Percentiles rank a stretch among this genome's conserved stretches.
Conservation (phyloP, 768 basidiomycete species). For the Chiua virens region DNA sequence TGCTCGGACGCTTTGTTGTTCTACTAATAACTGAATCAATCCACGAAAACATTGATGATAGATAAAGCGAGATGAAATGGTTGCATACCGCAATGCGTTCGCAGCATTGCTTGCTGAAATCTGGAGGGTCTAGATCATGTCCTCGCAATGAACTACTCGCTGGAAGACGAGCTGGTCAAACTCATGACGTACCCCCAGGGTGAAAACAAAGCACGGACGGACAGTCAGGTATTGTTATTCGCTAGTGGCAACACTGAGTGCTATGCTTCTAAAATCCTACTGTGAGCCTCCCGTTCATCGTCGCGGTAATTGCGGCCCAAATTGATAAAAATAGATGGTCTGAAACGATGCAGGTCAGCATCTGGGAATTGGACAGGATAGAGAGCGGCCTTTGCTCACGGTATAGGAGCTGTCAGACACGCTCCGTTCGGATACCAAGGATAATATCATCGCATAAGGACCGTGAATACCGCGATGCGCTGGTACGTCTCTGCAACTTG, state of each 20-base stretch:
- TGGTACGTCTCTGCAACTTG: conserved; percentile 71
- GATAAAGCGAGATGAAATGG: conserved; percentile 49
- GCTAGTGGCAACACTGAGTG: conserved; percentile 68
- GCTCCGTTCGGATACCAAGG: conserved; percentile 57
- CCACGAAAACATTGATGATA: conserved; percentile 24
- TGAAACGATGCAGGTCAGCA: neutral
- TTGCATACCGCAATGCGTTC: conserved; percentile 50
- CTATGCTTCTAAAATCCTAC: conserved; percentile 64
- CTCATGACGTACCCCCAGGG: conserved; percentile 41
- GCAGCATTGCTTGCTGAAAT: conserved; percentile 51
- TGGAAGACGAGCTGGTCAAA: conserved; percentile 3
- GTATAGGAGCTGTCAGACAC: too few relatives aligned
- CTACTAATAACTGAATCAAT: conserved; percentile 28
- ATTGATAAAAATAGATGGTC: conserved; percentile 27
- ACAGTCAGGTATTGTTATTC: conserved; percentile 84
- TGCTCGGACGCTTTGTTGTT: conserved; percentile 25
- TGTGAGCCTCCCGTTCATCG: conserved; percentile 58
- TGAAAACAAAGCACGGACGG: conserved; percentile 47
- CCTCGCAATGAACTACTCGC: conserved; percentile 28
- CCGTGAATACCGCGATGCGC: conserved; percentile 60
- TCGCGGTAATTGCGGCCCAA: conserved; percentile 54
- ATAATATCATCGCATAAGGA: conserved; percentile 68
- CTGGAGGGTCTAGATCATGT: conserved; percentile 47
- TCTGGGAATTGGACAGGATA: conserved; percentile 51
- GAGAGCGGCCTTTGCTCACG: too few relatives aligned